These are phyloP conservation scores for Suillus variegatus DNA, from an alignment of 768 basidiomycete genomes.

Conservation along the genomic window DNA sequence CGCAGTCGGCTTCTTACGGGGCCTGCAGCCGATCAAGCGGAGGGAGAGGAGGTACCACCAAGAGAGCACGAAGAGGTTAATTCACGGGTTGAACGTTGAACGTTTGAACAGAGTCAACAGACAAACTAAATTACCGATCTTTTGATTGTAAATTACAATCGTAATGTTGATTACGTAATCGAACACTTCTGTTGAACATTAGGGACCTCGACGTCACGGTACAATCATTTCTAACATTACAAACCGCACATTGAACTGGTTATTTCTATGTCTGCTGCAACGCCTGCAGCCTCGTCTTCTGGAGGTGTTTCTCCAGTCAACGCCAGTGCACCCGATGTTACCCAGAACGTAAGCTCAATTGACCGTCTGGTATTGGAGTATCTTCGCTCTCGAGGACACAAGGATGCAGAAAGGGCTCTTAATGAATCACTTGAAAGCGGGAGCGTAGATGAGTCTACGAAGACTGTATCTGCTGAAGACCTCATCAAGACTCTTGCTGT, in stretches of 20 bases:
- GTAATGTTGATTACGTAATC: neutral
- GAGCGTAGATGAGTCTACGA: constrained; percentile 36
- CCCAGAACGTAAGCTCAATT: constrained; percentile 21
- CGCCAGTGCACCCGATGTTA: constrained; percentile 26
- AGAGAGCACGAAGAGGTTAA: constrained; percentile 10
- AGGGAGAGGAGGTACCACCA: constrained; percentile 3
- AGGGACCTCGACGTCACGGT: neutral
- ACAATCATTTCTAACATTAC: neutral
- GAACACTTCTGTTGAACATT: neutral
- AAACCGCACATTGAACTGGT: neutral
- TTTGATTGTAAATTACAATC: neutral
- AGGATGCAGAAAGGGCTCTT: constrained; percentile 43
- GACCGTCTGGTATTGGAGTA: constrained; percentile 51
- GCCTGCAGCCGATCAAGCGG: constrained; percentile 1
- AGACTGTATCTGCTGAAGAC: constrained; percentile 48
- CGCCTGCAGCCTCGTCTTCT: constrained; percentile 37
- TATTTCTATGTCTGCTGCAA: constrained; percentile 30
- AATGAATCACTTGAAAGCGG: constrained; percentile 39
- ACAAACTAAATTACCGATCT: neutral
- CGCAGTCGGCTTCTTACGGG: constrained; percentile 5
- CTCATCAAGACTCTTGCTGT: constrained; percentile 61
- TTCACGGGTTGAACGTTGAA: neutral
- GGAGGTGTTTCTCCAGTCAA: constrained; percentile 33
- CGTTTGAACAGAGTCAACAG: neutral
- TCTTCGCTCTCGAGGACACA: constrained; percentile 47